phyloP scores from a whole-genome alignment of 441 rosid genomes.

The Capsella rubella region DNA sequence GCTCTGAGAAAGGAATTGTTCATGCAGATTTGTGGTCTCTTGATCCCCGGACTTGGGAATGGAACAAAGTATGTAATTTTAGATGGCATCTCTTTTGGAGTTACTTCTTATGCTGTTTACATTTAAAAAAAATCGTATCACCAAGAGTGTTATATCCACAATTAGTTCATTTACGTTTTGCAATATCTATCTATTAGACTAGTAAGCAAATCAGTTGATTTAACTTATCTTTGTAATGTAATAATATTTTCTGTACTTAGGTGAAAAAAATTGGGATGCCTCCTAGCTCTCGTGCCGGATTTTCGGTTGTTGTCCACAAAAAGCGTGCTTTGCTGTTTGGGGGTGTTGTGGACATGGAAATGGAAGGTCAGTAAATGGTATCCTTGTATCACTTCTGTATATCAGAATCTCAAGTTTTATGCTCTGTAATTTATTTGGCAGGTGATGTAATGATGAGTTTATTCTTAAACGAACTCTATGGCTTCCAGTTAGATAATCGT shows the following conservation, averaged over 20 bases:
- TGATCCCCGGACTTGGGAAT: conserved; percentile 98
- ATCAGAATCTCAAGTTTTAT: conserved; percentile 7
- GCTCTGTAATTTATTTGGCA: conserved; percentile 43
- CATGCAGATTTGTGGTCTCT: conserved; percentile 98
- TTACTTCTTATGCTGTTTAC: not conserved
- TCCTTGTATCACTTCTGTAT: not conserved
- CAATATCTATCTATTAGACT: not conserved
- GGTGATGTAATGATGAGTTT: conserved; percentile 97
- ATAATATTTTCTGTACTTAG: conserved; percentile 48
- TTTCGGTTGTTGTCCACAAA: conserved; percentile 94
- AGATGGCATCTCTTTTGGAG: not conserved
- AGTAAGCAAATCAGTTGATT: not conserved
- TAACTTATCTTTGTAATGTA: conserved; percentile 1
- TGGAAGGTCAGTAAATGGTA: conserved; percentile 64
- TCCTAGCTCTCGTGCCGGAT: conserved; percentile 95
- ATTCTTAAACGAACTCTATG: conserved; percentile 95
- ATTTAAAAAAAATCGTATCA: not conserved
- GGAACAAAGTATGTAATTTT: conserved; percentile 82
- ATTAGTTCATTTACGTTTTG: not conserved
- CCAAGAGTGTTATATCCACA: not conserved
- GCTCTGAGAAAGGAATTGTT: conserved; percentile 88
- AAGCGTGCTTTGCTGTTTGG: conserved; percentile 96
- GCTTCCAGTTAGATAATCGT: conserved; percentile 93
- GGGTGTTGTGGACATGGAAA: conserved; percentile 97
- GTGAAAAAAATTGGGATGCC: conserved; percentile 97